Percentiles rank a stretch among this genome's conserved stretches.
Conservation (phyloP, 2,329 filamentous ascomycete species). For the Onygena corvina region DNA sequence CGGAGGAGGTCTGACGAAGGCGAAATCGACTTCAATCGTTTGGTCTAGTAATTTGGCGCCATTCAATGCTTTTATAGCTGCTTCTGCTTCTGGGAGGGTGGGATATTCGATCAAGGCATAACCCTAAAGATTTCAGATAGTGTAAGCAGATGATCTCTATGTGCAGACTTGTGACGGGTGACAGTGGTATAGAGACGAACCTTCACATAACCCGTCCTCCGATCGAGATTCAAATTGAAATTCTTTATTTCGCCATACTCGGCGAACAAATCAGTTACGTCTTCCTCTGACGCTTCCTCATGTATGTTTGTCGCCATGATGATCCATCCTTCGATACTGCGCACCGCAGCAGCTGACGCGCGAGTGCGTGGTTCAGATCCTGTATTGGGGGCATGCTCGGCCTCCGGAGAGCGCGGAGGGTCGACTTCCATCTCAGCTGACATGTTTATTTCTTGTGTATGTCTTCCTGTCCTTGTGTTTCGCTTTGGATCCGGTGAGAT, state of each 20-base stretch:
- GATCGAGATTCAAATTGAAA: slow-evolving; percentile 53
- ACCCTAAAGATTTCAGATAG: slow-evolving; percentile 40
- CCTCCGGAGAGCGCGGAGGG: slow-evolving; percentile 23
- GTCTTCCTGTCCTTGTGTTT: not conserved
- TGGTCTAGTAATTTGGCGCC: slow-evolving; percentile 52
- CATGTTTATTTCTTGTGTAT: slow-evolving; percentile 21
- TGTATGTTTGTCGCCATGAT: slow-evolving; percentile 58
- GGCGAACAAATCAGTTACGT: slow-evolving; percentile 53
- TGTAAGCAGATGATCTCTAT: not conserved
- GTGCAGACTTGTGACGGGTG: not conserved
- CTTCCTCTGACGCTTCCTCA: slow-evolving; percentile 56
- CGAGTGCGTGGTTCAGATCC: slow-evolving; percentile 34
- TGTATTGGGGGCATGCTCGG: slow-evolving; percentile 22
- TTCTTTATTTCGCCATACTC: slow-evolving; percentile 58
- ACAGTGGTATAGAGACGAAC: slow-evolving; percentile 28
- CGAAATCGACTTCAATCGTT: slow-evolving; percentile 53
- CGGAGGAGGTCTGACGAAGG: slow-evolving; percentile 52
- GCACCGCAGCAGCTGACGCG: slow-evolving; percentile 44
- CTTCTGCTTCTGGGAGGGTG: slow-evolving; percentile 50
- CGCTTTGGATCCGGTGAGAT: too few species aligned
- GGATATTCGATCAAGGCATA: slow-evolving; percentile 56
- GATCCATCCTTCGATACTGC: slow-evolving; percentile 59
- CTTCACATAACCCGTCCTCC: slow-evolving; percentile 57
- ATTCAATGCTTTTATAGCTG: slow-evolving; percentile 50
- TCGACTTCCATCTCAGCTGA: slow-evolving; percentile 38